Conservation (phyloP, 176 grass and related monocot species). For the Hyparrhenia diplandra region DNA sequence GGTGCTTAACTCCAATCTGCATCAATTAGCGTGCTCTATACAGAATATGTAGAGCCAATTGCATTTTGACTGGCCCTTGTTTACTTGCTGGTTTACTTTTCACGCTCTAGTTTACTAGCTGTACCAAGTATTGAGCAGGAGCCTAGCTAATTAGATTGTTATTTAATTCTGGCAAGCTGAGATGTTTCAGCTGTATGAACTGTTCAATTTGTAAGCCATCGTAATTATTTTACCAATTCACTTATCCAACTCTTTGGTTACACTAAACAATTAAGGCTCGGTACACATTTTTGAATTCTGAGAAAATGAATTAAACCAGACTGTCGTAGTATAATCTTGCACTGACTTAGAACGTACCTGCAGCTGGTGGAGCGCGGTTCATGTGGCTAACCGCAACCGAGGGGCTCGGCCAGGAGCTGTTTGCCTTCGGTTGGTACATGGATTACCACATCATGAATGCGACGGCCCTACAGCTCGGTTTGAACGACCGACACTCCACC, state of each 20-base stretch:
- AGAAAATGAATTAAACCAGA: background rate
- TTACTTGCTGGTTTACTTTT: background rate
- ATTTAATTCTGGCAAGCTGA: background rate
- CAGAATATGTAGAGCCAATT: background rate
- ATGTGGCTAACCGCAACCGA: too few species aligned
- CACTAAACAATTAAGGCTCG: background rate
- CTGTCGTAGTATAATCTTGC: background rate
- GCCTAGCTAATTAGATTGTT: background rate
- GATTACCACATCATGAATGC: too few species aligned
- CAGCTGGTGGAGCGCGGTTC: too few species aligned
- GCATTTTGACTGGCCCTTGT: background rate
- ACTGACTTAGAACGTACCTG: too few species aligned
- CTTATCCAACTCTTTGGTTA: background rate
- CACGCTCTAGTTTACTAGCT: background rate
- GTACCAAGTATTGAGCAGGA: background rate
- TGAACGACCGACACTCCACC: too few species aligned
- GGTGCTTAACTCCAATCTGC: background rate
- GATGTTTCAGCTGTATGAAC: background rate
- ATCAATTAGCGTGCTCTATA: background rate
- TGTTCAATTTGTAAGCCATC: background rate
- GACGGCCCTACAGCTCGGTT: too few species aligned
- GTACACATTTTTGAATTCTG: too few species aligned
- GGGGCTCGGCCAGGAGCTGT: too few species aligned
- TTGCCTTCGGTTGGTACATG: too few species aligned
- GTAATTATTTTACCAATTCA: background rate